Evolutionary conservation across 306 rosid species (phyloP).

Genomic region (Lagenaria siceraria): DNA sequence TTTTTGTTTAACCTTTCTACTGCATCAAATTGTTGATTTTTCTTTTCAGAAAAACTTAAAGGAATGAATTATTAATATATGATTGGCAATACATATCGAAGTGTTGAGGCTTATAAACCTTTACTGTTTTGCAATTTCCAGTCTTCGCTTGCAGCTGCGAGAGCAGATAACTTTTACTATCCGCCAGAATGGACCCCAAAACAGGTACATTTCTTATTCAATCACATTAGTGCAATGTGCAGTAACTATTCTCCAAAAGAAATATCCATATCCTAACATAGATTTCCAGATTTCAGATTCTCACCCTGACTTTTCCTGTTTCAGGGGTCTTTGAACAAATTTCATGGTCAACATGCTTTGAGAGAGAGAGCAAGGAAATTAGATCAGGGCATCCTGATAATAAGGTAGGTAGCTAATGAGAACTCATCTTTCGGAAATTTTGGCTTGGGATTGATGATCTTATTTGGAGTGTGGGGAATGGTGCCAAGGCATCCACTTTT

Average conservation of each 20-base stretch:
- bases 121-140: constrained; percentile 31
- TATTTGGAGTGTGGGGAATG: background rate
- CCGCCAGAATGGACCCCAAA: constrained; percentile 94
- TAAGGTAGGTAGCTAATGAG: constrained; percentile 36
- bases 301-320: background rate
- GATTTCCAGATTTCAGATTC: constrained; percentile 2
- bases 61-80: background rate
- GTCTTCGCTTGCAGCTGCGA: constrained; percentile 93
- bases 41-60: background rate
- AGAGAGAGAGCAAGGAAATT: constrained; percentile 86
- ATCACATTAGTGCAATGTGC: background rate
- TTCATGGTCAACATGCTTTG: constrained; percentile 85
- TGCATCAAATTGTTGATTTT: background rate
- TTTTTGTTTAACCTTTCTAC: background rate
- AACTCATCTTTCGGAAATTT: background rate
- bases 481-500: background rate
- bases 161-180: constrained; percentile 84
- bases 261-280: background rate
- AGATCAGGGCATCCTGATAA: constrained; percentile 80
- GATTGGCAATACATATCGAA: background rate
- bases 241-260: background rate
- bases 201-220: constrained; percentile 36
- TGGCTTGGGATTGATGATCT: background rate
- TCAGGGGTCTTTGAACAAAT: constrained; percentile 85
- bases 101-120: constrained; percentile 15